Evolutionary conservation across 1,139 yeast genomes (phyloP).

Genomic region (Sugiyamaella sp.): DNA sequence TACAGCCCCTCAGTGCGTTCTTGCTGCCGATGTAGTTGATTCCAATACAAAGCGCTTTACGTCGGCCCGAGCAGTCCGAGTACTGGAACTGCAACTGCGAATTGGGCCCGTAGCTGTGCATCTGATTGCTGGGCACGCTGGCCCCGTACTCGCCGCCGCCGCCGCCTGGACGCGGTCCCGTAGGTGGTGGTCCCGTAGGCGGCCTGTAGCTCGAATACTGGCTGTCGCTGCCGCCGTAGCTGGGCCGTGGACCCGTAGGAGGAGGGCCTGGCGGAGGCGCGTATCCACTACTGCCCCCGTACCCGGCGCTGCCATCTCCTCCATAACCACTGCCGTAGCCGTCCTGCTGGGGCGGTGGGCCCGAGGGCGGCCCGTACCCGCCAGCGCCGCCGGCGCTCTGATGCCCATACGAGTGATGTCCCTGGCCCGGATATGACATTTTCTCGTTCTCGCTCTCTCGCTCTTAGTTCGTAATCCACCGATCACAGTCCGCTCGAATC

Average conservation of each 20-base stretch:
- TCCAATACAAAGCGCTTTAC: slow-evolving; percentile 84
- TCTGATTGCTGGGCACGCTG: slow-evolving; percentile 41
- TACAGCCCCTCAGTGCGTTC: slow-evolving; percentile 79
- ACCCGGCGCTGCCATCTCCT: slow-evolving; percentile 15
- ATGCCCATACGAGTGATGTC: slow-evolving; percentile 34
- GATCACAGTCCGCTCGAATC: not conserved
- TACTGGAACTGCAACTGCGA: slow-evolving; percentile 55
- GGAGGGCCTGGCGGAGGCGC: slow-evolving; percentile 26
- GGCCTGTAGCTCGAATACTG: slow-evolving; percentile 22
- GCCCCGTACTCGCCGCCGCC: not conserved
- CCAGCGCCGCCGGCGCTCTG: slow-evolving; percentile 13
- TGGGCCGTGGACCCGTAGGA: slow-evolving; percentile 34
- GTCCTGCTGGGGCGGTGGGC: slow-evolving; percentile 18
- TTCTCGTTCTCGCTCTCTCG: not conserved
- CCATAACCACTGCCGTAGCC: slow-evolving; percentile 24
- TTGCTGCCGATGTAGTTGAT: slow-evolving; percentile 81
- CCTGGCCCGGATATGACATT: slow-evolving; percentile 39
- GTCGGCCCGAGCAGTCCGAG: slow-evolving; percentile 73
- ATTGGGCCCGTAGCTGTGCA: slow-evolving; percentile 45
- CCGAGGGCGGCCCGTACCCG: slow-evolving; percentile 22
- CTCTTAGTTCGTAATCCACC: not conserved
- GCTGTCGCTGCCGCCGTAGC: not conserved
- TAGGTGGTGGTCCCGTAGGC: slow-evolving; percentile 34
- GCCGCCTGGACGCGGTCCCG: slow-evolving; percentile 40
- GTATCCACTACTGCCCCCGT: slow-evolving; percentile 7